Base-by-base conservation (phyloP, 2,329 filamentous ascomycete species). In the Arthrobotrys sinensis region DNA sequence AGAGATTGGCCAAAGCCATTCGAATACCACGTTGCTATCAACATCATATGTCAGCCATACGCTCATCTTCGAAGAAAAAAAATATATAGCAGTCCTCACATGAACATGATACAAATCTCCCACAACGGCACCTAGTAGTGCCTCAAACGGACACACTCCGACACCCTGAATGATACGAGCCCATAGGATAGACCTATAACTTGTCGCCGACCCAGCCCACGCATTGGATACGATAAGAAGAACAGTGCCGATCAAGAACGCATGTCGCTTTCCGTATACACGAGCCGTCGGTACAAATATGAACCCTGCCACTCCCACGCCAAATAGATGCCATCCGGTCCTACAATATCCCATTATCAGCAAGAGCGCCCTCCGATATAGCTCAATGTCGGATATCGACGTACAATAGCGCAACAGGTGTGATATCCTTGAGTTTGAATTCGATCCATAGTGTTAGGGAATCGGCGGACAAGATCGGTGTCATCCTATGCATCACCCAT, bases 91-190 rank as follows among this genome's bases (percentile, higher is more conserved):
- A n/a, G 52, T 50, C 46, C 53, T 32, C 14, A 60, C 90, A 85
- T 95, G 95, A 28, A 97, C 93, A 84, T 91, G 96, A 85, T 95
- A 97, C 64, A 98, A 83, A 84, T 98, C 95, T 46, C 94, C 95
- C 5, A 97, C 92, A 60, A 90, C 91, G 0, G 93, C 93, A 84
- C 97, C 97, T 73, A 97, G 91, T 24, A 97, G 86, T 0, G 93
- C 92, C 85, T 98, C 95, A 80, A 96, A 97, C 0, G 95, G 94
- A 7, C 94, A 94, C 16, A 94, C 88, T 0, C 92, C 94, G 50
- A 97, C 88, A 19, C 95, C 95, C 84, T 97, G 95, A 71, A 97
- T 89, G 64, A 97, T 88, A 11, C 95, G 88, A 11, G 95, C 91
- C 85, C 90, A 93, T 3, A 96, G 83, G 77, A 97, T 86, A 82